A percentile compares a stretch with the other conserved stretches of the same genome.
phyloP scores from a whole-genome alignment of 1,284 basidiomycete species.

The Ganoderma resinaceum region DNA sequence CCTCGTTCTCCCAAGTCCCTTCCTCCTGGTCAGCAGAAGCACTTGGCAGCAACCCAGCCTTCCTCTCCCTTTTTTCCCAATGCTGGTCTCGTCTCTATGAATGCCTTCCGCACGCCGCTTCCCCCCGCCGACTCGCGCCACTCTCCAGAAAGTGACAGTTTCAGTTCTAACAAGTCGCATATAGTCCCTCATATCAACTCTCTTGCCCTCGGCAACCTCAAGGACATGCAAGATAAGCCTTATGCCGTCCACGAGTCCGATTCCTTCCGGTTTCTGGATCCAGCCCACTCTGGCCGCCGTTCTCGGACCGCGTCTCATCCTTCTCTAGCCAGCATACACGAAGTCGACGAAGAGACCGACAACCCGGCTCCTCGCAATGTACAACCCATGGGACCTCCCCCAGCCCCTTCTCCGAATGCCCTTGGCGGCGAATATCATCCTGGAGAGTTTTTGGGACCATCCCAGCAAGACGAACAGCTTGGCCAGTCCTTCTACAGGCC shows the following conservation, averaged over 20 bases:
- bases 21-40: slow-evolving; percentile 25
- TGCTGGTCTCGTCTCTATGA: slow-evolving; percentile 25
- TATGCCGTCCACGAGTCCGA: slow-evolving; percentile 4
- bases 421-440: slow-evolving; percentile 7
- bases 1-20: slow-evolving; percentile 27
- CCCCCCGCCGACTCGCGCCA: slow-evolving; percentile 23
- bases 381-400: slow-evolving; percentile 9
- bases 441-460: slow-evolving; percentile 1
- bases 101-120: slow-evolving; percentile 28
- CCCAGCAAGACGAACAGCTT: slow-evolving; percentile 11
- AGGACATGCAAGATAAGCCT: slow-evolving; percentile 20
- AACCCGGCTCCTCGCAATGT: slow-evolving; percentile 5
- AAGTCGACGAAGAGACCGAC: slow-evolving; percentile 32
- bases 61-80: slow-evolving; percentile 35
- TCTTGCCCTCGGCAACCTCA: slow-evolving; percentile 2
- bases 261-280: slow-evolving; percentile 15
- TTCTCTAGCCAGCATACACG: slow-evolving; percentile 36
- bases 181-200: slow-evolving; percentile 30
- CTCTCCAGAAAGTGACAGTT: slow-evolving; percentile 26
- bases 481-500: slow-evolving; percentile 27
- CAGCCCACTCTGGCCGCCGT: slow-evolving; percentile 16
- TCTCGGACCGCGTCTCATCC: slow-evolving; percentile 31
- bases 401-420: slow-evolving; percentile 4
- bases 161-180: slow-evolving; percentile 39
- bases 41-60: slow-evolving; percentile 24